phyloP scores from a whole-genome alignment of 352 stramenopile genomes.

The Pythium dissotocum region DNA sequence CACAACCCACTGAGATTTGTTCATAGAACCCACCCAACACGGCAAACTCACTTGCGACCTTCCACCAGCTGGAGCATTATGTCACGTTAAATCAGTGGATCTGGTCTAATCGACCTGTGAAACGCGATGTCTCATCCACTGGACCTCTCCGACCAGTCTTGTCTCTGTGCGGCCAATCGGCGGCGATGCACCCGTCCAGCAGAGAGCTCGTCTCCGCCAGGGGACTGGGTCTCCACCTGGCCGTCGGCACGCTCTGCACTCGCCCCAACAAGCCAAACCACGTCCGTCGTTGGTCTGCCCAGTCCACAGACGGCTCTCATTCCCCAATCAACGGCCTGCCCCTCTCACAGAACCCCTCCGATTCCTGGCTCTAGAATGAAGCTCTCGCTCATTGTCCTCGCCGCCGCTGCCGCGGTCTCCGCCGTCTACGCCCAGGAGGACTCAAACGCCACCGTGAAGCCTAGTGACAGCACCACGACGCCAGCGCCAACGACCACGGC shows the following conservation, averaged over 20 bases:
- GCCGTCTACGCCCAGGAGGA: not conserved
- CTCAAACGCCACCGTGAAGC: not conserved
- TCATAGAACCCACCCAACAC: not conserved
- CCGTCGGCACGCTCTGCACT: not conserved
- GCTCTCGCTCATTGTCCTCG: constrained; percentile 11
- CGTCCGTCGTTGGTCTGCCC: too few relatives aligned
- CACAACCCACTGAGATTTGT: not conserved
- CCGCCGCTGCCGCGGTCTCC: constrained; percentile 5
- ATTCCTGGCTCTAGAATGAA: constrained; percentile 4
- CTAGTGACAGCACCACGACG: not conserved
- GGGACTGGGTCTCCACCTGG: too few relatives aligned
- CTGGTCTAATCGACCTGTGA: not conserved
- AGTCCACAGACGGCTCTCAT: not conserved
- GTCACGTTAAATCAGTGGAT: not conserved
- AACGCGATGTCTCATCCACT: not conserved
- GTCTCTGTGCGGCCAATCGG: not conserved
- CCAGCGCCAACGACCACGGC: not conserved
- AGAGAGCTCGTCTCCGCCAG: not conserved
- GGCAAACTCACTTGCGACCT: not conserved
- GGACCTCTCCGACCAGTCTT: not conserved
- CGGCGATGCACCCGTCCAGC: not conserved
- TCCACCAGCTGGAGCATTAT: not conserved
- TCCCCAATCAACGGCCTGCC: not conserved
- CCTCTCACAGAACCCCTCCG: not conserved
- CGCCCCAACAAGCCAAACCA: too few relatives aligned